These are phyloP conservation scores for Croton laevigatus DNA, from an alignment of 441 rosid genomes.

Conservation along the genomic window DNA sequence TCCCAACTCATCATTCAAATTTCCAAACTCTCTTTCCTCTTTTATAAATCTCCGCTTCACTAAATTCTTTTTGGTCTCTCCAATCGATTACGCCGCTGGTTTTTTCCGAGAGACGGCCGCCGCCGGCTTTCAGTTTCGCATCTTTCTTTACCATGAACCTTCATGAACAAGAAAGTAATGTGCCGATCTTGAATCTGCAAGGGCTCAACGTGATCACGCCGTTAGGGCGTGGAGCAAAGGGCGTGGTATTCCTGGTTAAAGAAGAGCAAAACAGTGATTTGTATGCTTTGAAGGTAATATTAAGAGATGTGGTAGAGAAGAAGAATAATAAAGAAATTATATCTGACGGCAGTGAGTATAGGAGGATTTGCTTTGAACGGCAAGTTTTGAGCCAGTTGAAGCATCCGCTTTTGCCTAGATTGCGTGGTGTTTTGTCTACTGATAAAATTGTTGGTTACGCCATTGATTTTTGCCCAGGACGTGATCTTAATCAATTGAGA, in stretches of 20 bases:
- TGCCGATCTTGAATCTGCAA: conserved; percentile 38
- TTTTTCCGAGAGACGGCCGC: not conserved
- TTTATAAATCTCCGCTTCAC: not conserved
- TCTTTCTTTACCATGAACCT: conserved; percentile 25
- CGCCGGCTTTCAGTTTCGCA: not conserved
- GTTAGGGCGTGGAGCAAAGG: conserved; percentile 80
- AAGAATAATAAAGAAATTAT: conserved; percentile 21
- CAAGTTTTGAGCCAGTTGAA: conserved; percentile 47
- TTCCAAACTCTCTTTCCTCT: not conserved
- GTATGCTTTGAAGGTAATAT: conserved; percentile 64
- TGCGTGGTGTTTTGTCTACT: conserved; percentile 57
- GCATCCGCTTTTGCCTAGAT: conserved; percentile 66
- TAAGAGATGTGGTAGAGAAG: conserved; percentile 53
- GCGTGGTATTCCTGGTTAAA: conserved; percentile 64
- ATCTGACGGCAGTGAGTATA: conserved; percentile 36
- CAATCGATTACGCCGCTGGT: not conserved
- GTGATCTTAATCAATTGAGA: conserved; percentile 49
- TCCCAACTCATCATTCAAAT: not conserved
- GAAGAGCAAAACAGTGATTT: conserved; percentile 31
- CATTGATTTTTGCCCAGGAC: conserved; percentile 80
- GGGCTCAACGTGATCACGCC: conserved; percentile 44
- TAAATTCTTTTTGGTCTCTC: not conserved
- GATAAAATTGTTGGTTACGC: conserved; percentile 65
- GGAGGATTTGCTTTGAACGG: conserved; percentile 59
- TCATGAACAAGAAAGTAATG: conserved; percentile 1